Evolutionary conservation across 495 filamentous ascomycete species (phyloP).

Genomic region (Podospora anserina): DNA sequence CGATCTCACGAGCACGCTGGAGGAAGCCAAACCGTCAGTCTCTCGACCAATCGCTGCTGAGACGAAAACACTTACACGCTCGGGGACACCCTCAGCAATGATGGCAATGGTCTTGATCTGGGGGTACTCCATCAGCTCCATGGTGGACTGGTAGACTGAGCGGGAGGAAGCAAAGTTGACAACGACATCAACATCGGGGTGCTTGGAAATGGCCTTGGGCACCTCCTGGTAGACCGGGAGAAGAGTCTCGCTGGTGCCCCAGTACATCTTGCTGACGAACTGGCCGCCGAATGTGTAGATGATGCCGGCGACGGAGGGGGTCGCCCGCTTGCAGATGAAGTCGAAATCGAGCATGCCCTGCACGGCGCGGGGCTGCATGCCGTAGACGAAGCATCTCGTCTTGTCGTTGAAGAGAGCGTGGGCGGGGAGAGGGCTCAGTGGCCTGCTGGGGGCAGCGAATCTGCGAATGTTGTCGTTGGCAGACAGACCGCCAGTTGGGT

Average conservation of each 20-base stretch:
- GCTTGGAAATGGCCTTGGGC: constrained; percentile 91
- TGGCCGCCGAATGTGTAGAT: constrained; percentile 99
- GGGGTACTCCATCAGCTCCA: constrained; percentile 96
- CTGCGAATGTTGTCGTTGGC: constrained; percentile 99
- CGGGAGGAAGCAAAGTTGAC: constrained; percentile 99
- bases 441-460: constrained; percentile 89
- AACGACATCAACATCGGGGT: constrained; percentile 92
- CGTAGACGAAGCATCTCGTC: constrained; percentile 99
- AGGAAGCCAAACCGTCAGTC: constrained; percentile 11
- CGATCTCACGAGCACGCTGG: constrained; percentile 92
- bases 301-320: constrained; percentile 95
- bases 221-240: constrained; percentile 97
- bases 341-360: constrained; percentile 99
- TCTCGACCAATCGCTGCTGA: neutral
- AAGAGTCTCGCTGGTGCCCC: constrained; percentile 98
- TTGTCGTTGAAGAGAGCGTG: constrained; percentile 97
- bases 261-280: constrained; percentile 99
- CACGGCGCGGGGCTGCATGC: constrained; percentile 94
- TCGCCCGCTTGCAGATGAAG: constrained; percentile 99
- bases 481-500: constrained; percentile 48
- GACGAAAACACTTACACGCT: constrained; percentile 66
- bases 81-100: constrained; percentile 98
- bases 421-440: constrained; percentile 75
- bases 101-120: constrained; percentile 98
- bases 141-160: constrained; percentile 94